Percentiles rank a stretch among this genome's conserved stretches.
Conservation (phyloP, 202 grass and related monocot genomes). For the Sporobolus alterniflorus region DNA sequence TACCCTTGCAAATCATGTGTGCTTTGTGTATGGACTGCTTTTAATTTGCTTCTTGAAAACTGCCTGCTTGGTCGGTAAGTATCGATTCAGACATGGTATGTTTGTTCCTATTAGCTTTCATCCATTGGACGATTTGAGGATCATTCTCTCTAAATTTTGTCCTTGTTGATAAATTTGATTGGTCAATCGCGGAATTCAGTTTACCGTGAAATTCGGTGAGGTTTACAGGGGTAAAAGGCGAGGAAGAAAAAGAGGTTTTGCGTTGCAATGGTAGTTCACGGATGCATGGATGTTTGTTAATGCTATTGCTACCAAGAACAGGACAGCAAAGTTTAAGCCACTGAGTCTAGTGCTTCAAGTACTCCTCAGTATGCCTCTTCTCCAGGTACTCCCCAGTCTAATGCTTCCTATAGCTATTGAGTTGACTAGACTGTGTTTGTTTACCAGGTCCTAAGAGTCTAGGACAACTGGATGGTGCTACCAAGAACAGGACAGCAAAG, state of each 20-base stretch:
- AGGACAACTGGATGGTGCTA: background rate
- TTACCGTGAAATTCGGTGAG: background rate
- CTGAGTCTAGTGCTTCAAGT: no score
- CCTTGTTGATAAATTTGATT: background rate
- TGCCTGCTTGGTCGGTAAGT: background rate
- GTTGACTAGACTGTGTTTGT: slow-evolving; percentile 9
- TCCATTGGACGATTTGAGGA: background rate
- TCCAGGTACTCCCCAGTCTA: no score
- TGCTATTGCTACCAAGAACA: no score
- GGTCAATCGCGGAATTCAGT: background rate
- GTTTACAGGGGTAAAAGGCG: background rate
- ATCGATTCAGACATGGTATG: background rate
- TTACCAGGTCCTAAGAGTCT: background rate
- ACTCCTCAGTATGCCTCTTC: no score
- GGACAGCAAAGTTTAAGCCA: no score
- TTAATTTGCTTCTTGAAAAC: slow-evolving; percentile 5
- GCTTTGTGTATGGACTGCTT: background rate
- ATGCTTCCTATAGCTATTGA: background rate
- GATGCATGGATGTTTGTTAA: no score
- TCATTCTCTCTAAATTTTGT: background rate
- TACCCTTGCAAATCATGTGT: background rate
- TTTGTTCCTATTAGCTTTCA: background rate
- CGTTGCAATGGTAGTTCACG: background rate
- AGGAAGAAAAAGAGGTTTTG: background rate
- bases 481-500: slow-evolving; percentile 34